Conservation (phyloP, 345 rosid species). For the Pistacia atlantica region DNA sequence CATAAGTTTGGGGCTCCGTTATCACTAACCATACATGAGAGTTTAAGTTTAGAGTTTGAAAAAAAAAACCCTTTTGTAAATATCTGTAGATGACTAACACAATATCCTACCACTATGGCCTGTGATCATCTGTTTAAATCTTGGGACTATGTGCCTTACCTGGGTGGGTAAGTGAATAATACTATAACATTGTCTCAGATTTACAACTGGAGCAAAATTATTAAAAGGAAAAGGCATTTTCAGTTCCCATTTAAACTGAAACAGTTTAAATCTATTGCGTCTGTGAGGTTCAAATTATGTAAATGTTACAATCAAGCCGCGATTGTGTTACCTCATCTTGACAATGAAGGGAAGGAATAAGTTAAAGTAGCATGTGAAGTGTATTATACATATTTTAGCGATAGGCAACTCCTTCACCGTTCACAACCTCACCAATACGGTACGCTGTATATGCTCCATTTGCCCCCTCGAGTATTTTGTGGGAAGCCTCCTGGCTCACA, state of each 20-base stretch:
- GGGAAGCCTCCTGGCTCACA: conserved; percentile 61
- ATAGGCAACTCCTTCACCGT: conserved; percentile 71
- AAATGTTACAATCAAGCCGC: background rate
- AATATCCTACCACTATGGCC: too few species aligned
- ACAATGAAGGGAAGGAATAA: background rate
- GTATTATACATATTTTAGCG: conserved; percentile 22
- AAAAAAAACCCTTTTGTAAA: too few species aligned
- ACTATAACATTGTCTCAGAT: background rate
- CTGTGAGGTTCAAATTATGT: too few species aligned
- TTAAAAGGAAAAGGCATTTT: background rate
- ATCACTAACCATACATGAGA: too few species aligned
- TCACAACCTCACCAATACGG: conserved; percentile 75
- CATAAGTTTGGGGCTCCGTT: too few species aligned
- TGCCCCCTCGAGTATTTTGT: conserved; percentile 48
- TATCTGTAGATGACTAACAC: too few species aligned
- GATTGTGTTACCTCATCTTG: background rate
- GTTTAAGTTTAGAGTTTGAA: too few species aligned
- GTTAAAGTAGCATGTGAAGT: background rate
- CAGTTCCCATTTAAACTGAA: background rate
- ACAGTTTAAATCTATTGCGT: background rate
- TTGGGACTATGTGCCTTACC: too few species aligned
- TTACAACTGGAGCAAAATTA: background rate
- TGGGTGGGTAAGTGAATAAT: background rate
- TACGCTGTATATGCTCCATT: conserved; percentile 48
- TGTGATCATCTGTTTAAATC: too few species aligned